These are phyloP conservation scores for Populus pruinosa DNA, from an alignment of 345 rosid species.

Conservation along the genomic window DNA sequence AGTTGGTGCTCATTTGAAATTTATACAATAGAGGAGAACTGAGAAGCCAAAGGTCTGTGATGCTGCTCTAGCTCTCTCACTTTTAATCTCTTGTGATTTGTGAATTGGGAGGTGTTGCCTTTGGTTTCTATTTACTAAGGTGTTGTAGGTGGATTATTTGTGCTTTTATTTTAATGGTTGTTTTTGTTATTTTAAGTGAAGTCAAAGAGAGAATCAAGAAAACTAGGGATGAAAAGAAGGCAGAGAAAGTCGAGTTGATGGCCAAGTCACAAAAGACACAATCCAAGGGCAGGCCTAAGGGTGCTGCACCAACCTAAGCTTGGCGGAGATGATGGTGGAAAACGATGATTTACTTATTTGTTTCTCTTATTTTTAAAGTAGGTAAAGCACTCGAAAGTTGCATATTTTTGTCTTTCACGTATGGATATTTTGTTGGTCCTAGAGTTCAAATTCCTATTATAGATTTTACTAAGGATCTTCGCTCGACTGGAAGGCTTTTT, in stretches of 20 bases:
- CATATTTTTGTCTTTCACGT: neutral
- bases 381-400: neutral
- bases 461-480: neutral
- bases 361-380: too few species aligned
- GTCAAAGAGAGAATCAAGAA: constrained; percentile 83
- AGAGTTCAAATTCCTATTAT: neutral
- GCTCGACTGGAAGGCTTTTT: neutral
- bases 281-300: constrained; percentile 45
- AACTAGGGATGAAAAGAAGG: constrained; percentile 81
- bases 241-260: constrained; percentile 64
- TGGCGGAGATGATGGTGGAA: constrained; percentile 75
- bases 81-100: neutral
- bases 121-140: neutral
- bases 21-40: constrained; percentile 56
- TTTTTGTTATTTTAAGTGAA: constrained; percentile 40
- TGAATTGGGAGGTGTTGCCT: neutral
- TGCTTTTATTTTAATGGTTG: neutral
- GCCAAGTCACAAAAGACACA: constrained; percentile 56
- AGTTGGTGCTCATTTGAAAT: constrained; percentile 67
- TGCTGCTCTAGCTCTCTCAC: constrained; percentile 35
- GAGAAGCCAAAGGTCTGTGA: constrained; percentile 72
- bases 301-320: constrained; percentile 54
- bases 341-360: constrained; percentile 38
- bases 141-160: neutral
- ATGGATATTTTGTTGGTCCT: constrained; percentile 1